Base-by-base conservation (phyloP, 441 rosid genomes). In the Breynia disticha region DNA sequence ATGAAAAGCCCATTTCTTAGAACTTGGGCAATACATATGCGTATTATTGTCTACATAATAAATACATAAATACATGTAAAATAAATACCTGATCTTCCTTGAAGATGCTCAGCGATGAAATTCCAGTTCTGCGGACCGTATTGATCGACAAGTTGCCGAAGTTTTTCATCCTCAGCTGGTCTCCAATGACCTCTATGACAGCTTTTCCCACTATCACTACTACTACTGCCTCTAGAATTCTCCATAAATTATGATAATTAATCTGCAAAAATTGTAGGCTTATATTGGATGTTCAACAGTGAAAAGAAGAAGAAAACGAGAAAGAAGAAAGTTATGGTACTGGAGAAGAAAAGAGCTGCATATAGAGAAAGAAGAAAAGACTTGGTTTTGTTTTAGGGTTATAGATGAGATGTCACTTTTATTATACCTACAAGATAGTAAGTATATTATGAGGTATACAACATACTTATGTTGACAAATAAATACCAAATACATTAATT, bases 171-270 rank as follows among this genome's bases (percentile, higher is more conserved):
- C 62, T 81, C 84, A 9, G 70, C 63, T 20, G 87, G 79, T 57
- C 87, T 76, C 84, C 82, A 81, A 48, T 81, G 87, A 7, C 87
- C 84, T 68, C 84, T 74, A 6, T 68, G 63, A 70, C 79, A 68
- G 57, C 72, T 71, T 53, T 55, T 74, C 62, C 58, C 67, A 44
- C 56, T 55, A 43, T 64, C 68, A 59, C 61, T 60, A 58, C 63
- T 37, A 32, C 59, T 64, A 66, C 72, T 70, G 54, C 67, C 64
- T 56, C 74, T 50, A 52, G 66, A 65, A 61, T 61, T 71, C 48
- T 68, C 81, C 79, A 77, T 77, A 22, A 52, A 24, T 9, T 53
- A 28, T 28, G 35, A 28, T 4, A 28, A 5, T 28, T 28, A 28
- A 41, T 41, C 44, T 41, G 9, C 44, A 16, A 18, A 22, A 42